These are phyloP conservation scores for Crucihimalaya himalaica DNA, from an alignment of 345 rosid species.

Conservation along the genomic window DNA sequence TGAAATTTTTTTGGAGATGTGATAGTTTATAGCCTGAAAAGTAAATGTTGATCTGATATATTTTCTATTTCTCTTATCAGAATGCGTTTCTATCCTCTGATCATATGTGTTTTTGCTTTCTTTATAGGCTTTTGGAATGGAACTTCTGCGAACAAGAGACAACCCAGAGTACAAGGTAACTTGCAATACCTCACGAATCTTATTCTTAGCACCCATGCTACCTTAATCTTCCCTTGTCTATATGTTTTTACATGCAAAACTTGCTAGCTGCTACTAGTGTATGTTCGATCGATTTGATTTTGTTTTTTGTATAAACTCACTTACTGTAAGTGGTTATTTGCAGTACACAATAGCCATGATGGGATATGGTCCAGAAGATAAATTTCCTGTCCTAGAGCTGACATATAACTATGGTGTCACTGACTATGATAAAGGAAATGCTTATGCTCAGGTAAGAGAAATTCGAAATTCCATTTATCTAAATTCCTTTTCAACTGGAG, in stretches of 20 bases:
- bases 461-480: background rate
- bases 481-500: background rate
- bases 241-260: background rate
- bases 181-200: background rate
- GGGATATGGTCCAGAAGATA: conserved; percentile 97
- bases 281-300: background rate
- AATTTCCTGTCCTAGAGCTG: conserved; percentile 75
- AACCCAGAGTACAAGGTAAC: conserved; percentile 92
- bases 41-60: background rate
- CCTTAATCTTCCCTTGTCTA: background rate
- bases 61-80: background rate
- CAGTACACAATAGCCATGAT: conserved; percentile 86
- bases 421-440: conserved; percentile 88
- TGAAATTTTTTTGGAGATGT: background rate
- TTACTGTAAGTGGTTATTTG: conserved; percentile 7
- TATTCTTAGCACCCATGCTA: background rate
- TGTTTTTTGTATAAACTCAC: background rate
- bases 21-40: background rate
- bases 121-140: conserved; percentile 93
- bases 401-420: conserved; percentile 93
- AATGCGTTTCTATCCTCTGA: conserved; percentile 25
- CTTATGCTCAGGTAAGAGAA: conserved; percentile 76
- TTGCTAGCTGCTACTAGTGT: background rate
- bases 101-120: conserved; percentile 20
- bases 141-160: conserved; percentile 87